Evolutionary conservation across 352 stramenopile genomes (phyloP).

Genomic region (Saprolegnia diclina): DNA sequence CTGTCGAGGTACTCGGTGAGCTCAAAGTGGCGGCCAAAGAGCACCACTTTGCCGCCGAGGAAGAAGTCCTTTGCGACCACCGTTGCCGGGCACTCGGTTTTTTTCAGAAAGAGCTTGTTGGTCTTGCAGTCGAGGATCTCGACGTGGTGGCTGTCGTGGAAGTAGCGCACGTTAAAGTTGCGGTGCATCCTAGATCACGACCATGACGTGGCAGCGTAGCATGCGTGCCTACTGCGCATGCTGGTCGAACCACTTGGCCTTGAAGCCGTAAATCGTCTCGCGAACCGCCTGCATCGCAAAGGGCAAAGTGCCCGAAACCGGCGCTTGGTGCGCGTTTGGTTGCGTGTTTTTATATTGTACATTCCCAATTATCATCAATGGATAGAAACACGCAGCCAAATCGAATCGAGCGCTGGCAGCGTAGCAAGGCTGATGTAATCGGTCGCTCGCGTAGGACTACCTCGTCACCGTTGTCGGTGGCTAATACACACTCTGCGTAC

Average conservation of each 20-base stretch:
- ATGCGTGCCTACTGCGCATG: constrained; percentile 50
- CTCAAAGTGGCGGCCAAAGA: constrained; percentile 80
- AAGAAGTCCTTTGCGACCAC: constrained; percentile 75
- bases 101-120: constrained; percentile 88
- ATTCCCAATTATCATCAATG: too few species aligned
- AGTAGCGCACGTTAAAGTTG: constrained; percentile 77
- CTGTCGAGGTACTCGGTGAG: constrained; percentile 79
- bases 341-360: too few species aligned
- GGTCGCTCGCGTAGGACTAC: too few species aligned
- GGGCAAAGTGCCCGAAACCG: too few species aligned
- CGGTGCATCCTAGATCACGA: constrained; percentile 50
- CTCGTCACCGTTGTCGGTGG: too few species aligned
- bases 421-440: too few species aligned
- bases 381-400: too few species aligned
- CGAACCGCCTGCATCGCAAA: constrained; percentile 53
- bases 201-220: background rate
- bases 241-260: constrained; percentile 71
- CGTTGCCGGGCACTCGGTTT: constrained; percentile 68
- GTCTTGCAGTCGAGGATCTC: constrained; percentile 87
- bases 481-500: too few species aligned
- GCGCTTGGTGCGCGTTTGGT: background rate
- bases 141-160: constrained; percentile 64
- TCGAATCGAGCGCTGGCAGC: too few species aligned
- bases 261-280: constrained; percentile 78
- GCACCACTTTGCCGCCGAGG: constrained; percentile 68